Conservation (phyloP, 192 early-diverging fungal species). For the Linnemannia zychae region DNA sequence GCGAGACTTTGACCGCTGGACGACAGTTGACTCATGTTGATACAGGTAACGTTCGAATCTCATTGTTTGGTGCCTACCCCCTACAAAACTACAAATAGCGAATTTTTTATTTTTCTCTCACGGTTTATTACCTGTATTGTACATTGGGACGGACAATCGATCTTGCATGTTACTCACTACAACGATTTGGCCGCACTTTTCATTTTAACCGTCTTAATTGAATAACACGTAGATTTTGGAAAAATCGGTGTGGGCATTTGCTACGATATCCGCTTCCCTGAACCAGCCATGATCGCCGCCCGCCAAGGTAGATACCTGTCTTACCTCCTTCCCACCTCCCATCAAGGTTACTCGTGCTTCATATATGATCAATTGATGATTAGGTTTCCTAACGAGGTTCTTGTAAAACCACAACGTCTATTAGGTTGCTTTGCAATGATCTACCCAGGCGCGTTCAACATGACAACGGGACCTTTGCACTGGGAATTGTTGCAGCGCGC, state of each 20-base stretch:
- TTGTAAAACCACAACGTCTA: too few relatives aligned
- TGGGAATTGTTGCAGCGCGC: slow-evolving; percentile 82
- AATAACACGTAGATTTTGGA: slow-evolving; percentile 72
- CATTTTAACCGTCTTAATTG: too few relatives aligned
- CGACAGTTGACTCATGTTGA: slow-evolving; percentile 80
- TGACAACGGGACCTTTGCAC: slow-evolving; percentile 94
- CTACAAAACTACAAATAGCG: slow-evolving; percentile 9
- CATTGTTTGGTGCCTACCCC: slow-evolving; percentile 16
- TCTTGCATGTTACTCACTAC: background rate
- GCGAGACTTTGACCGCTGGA: slow-evolving; percentile 86
- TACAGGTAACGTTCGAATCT: slow-evolving; percentile 65
- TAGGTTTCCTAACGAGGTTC: background rate
- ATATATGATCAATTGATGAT: background rate
- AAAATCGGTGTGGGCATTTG: slow-evolving; percentile 95
- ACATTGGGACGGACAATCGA: background rate
- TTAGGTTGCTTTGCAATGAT: slow-evolving; percentile 90
- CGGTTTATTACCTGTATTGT: background rate
- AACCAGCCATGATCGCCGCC: slow-evolving; percentile 95
- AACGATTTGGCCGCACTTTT: background rate
- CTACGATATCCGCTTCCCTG: slow-evolving; percentile 97
- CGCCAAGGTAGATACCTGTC: slow-evolving; percentile 63
- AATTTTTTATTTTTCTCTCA: slow-evolving; percentile 22
- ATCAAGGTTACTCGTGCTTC: too few relatives aligned
- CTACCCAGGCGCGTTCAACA: slow-evolving; percentile 98
- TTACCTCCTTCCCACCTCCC: background rate